Percentiles rank a stretch among this genome's conserved stretches.
These are phyloP conservation scores for Rhynchospora pubera DNA, from an alignment of 176 grass and related monocot species.

Conservation along the genomic window DNA sequence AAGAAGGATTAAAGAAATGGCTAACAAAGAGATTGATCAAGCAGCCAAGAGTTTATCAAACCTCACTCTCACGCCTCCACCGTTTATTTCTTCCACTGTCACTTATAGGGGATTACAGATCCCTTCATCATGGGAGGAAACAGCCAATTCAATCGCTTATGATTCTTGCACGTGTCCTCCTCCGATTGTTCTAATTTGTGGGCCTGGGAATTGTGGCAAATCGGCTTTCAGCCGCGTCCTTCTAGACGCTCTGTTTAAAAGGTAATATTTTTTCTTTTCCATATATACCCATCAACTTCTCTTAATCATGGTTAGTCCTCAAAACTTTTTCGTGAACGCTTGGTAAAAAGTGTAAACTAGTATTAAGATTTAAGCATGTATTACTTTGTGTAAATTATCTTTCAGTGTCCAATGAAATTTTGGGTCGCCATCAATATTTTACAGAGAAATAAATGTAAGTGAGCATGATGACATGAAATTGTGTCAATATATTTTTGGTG, in stretches of 20 bases:
- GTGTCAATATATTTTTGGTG: not conserved
- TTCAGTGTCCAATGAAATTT: not conserved
- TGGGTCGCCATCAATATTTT: not conserved
- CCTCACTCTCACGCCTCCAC: not conserved
- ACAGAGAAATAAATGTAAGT: not conserved
- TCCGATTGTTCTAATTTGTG: slow-evolving; percentile 53
- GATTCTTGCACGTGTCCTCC: slow-evolving; percentile 57
- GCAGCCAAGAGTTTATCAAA: not conserved
- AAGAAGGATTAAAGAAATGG: not conserved
- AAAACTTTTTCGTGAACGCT: not conserved
- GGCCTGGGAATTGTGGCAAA: slow-evolving; percentile 64
- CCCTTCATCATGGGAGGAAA: slow-evolving; percentile 41
- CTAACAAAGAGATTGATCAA: slow-evolving; percentile 6
- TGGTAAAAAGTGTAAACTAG: not conserved
- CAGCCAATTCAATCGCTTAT: slow-evolving; percentile 43
- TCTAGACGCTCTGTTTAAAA: slow-evolving; percentile 52
- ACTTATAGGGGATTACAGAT: not conserved
- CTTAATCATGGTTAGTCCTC: too few relatives aligned
- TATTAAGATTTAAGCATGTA: not conserved
- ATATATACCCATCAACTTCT: not conserved
- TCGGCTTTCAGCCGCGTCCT: slow-evolving; percentile 57
- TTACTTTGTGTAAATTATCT: not conserved
- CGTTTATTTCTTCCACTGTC: not conserved
- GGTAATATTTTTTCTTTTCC: slow-evolving; percentile 13
- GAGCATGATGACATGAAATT: not conserved